Percentiles rank a stretch among this genome's conserved stretches.
phyloP scores from a whole-genome alignment of 2,329 filamentous ascomycete species.

The Botrytis galanthina region DNA sequence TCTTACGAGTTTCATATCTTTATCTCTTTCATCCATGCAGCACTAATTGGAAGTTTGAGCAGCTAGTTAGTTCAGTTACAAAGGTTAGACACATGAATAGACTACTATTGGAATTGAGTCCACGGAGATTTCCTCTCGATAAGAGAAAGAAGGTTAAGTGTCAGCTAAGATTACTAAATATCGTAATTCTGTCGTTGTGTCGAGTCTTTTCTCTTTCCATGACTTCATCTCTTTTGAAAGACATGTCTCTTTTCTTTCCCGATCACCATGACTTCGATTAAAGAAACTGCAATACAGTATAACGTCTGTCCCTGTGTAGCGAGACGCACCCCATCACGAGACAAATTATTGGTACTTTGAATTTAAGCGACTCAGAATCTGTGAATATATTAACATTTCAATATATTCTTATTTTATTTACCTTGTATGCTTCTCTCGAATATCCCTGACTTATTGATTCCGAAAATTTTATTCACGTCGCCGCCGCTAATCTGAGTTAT shows the following conservation, averaged over 20 bases:
- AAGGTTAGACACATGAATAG: not conserved
- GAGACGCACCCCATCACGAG: too few species aligned
- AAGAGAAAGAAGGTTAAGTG: not conserved
- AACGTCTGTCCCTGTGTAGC: too few species aligned
- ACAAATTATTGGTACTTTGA: too few species aligned
- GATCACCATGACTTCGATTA: not conserved
- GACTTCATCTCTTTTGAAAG: not conserved
- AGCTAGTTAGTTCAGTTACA: not conserved
- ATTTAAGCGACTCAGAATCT: too few species aligned
- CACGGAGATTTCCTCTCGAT: not conserved
- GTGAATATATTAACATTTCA: too few species aligned
- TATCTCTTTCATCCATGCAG: not conserved
- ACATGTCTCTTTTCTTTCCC: not conserved
- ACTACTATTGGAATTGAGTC: not conserved
- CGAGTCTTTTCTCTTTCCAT: not conserved
- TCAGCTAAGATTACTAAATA: not conserved
- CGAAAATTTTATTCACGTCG: too few species aligned
- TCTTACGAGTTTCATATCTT: not conserved
- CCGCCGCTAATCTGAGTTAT: too few species aligned
- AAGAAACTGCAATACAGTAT: not conserved
- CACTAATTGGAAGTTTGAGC: not conserved
- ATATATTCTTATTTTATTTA: too few species aligned
- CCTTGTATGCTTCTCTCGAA: too few species aligned
- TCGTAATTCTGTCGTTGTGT: not conserved
- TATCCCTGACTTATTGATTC: too few species aligned